Conservation (phyloP, 148 eudicot species). For the Chenopodium formosanum region DNA sequence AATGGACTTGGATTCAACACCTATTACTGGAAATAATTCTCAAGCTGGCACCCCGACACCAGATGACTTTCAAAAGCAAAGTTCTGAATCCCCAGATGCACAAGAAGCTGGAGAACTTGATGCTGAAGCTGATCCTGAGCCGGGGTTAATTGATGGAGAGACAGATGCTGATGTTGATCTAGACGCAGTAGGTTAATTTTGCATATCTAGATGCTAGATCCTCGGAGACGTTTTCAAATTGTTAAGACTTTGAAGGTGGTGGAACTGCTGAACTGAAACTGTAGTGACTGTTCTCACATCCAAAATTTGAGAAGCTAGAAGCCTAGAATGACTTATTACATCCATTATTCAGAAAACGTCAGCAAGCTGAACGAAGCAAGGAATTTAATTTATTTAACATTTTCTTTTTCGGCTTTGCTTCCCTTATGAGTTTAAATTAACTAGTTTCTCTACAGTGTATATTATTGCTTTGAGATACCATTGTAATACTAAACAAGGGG, state of each 20-base stretch:
- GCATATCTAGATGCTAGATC: background rate
- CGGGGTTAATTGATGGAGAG: conserved; percentile 78
- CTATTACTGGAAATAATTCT: conserved; percentile 50
- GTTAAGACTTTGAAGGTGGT: background rate
- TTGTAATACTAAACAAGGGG: background rate
- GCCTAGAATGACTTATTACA: background rate
- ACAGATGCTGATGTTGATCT: conserved; percentile 76
- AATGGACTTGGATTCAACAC: conserved; percentile 56
- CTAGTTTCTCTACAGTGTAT: no score
- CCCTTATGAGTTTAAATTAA: no score
- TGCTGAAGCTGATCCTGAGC: conserved; percentile 54
- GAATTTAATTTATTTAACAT: no score
- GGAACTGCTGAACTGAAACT: background rate
- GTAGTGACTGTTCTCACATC: background rate
- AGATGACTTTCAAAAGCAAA: conserved; percentile 66
- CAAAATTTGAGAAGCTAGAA: background rate
- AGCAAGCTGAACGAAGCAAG: background rate
- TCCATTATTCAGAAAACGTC: background rate
- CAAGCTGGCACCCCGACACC: conserved; percentile 57
- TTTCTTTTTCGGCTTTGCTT: no score
- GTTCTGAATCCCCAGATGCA: conserved; percentile 61
- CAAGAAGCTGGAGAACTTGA: conserved; percentile 80
- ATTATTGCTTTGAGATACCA: background rate
- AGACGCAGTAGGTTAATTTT: conserved; percentile 40
- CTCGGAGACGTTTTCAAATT: background rate